Evolutionary conservation across 371 early-diverging fungal species (phyloP), one percentile per base, ranked within the genome.

Genomic region (Rhizopus delemar): DNA sequence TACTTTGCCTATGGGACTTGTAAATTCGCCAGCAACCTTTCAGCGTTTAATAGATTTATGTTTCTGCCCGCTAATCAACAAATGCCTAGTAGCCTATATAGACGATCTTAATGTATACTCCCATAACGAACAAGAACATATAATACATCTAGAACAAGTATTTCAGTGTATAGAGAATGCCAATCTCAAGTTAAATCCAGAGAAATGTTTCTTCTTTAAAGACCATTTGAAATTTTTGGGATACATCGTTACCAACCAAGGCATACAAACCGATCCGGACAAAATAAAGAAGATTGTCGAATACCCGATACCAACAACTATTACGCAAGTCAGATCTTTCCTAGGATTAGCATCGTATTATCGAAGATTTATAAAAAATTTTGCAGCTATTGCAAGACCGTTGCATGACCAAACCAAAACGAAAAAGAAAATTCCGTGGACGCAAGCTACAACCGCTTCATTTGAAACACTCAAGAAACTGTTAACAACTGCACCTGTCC

Each of bases 161-260:
- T 50, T 50, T 32, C 31, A 29, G 8, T 50, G 50, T 13, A 32
- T 50, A 1, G 38, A 75, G 0, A 46, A 2, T 4, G 51, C 74
- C 4, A 50, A 66, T 3, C 56, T 86, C 3, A 62, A 56, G 11
- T 59, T 52, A 1, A 81, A 82, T 12, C 53, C 62, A 6, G 57
- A 68, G 12, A 88, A 88, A 59, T 86, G 84, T 53, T 16, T 57
- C n/a, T 81, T 86, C 59, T 41, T 49, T 46, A 4, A 28, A 2
- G 15, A 38, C 2, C 45, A 65, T n/a, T 38, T 83, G 9, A 51
- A 69, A 5, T 83, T 60, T 60, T 59, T 81, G 3, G 81, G 83
- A 13, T 66, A 68, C 53, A 38, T 69, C 5, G 43, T 82, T 9
- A 56, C 57, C 41, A 41, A 15, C 12, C 33, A 61, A 0, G 80